Conservation (phyloP, 768 basidiomycete species). For the Russula compacta region DNA sequence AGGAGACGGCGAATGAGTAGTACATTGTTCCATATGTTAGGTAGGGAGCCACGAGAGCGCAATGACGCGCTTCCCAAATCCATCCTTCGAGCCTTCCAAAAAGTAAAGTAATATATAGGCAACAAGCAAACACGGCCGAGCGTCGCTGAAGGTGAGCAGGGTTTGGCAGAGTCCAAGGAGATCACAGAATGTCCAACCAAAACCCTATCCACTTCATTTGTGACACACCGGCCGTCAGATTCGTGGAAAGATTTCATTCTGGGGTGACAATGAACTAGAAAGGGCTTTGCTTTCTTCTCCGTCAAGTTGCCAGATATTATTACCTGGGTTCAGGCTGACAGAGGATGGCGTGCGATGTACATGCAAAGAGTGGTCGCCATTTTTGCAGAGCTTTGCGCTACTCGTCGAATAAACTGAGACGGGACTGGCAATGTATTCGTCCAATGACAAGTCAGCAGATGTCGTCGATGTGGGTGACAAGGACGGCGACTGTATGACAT, state of each 20-base stretch:
- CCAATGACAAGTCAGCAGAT: slow-evolving; percentile 55
- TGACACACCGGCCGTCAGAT: not conserved
- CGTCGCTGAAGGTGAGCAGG: not conserved
- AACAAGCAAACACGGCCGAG: not conserved
- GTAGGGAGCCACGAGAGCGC: not conserved
- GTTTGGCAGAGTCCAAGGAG: not conserved
- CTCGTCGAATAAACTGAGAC: slow-evolving; percentile 11
- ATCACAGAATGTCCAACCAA: not conserved
- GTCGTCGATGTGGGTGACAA: slow-evolving; percentile 44
- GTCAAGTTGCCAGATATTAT: slow-evolving; percentile 68
- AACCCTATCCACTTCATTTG: not conserved
- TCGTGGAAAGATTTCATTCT: slow-evolving; percentile 6
- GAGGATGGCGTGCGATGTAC: slow-evolving; percentile 16
- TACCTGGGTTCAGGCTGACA: slow-evolving; percentile 32
- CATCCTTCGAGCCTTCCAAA: slow-evolving; percentile 14
- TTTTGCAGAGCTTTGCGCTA: slow-evolving; percentile 9
- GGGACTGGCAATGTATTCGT: slow-evolving; percentile 34
- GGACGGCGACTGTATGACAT: slow-evolving; percentile 63
- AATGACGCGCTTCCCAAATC: slow-evolving; percentile 6
- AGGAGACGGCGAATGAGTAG: slow-evolving; percentile 9
- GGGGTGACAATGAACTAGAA: slow-evolving; percentile 4
- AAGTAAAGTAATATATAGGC: slow-evolving; percentile 7
- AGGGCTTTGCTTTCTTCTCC: slow-evolving; percentile 47
- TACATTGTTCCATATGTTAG: slow-evolving; percentile 16
- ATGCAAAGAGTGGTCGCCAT: slow-evolving; percentile 9